These are phyloP conservation scores for Spathaspora passalidarum DNA, from an alignment of 805 yeast genomes.

Conservation along the genomic window DNA sequence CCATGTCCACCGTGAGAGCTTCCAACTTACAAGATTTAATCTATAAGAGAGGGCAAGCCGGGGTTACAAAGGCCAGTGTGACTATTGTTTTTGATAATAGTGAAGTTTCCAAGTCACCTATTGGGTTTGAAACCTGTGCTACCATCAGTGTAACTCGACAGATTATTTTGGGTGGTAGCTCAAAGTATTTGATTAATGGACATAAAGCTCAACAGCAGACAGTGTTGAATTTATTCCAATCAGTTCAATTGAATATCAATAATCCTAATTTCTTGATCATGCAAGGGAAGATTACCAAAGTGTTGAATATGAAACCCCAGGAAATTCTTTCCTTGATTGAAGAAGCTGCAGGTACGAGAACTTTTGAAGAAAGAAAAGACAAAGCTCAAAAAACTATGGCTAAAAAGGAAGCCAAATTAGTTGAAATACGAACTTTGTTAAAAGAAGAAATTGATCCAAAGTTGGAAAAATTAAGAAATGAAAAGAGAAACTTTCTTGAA, in stretches of 20 bases:
- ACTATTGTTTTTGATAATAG: conserved; percentile 91
- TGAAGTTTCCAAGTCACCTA: conserved; percentile 75
- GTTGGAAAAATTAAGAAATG: conserved; percentile 72
- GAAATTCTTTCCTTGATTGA: conserved; percentile 89
- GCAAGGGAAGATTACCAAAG: conserved; percentile 99
- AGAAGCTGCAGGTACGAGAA: conserved; percentile 97
- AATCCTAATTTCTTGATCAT: conserved; percentile 95
- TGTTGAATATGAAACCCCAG: conserved; percentile 90
- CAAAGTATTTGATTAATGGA: conserved; percentile 91
- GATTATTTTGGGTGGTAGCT: conserved; percentile 84
- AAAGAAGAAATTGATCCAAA: conserved; percentile 92
- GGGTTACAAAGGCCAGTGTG: conserved; percentile 94
- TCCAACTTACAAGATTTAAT: conserved; percentile 89
- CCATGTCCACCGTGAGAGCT: conserved; percentile 94
- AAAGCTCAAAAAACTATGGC: conserved; percentile 90
- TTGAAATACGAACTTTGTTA: conserved; percentile 69
- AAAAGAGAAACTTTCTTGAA: conserved; percentile 79
- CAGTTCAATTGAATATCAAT: conserved; percentile 92
- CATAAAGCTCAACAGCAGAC: conserved; percentile 95
- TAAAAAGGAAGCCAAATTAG: conserved; percentile 82
- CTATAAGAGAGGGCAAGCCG: conserved; percentile 97
- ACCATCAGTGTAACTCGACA: conserved; percentile 91
- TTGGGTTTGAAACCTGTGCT: conserved; percentile 74
- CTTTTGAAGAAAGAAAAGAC: conserved; percentile 90
- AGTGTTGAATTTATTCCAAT: conserved; percentile 84